Percentiles rank a stretch among this genome's conserved stretches.
Evolutionary conservation across 2,329 filamentous ascomycete genomes (phyloP).

Genomic region (Penicillium capsulatum): DNA sequence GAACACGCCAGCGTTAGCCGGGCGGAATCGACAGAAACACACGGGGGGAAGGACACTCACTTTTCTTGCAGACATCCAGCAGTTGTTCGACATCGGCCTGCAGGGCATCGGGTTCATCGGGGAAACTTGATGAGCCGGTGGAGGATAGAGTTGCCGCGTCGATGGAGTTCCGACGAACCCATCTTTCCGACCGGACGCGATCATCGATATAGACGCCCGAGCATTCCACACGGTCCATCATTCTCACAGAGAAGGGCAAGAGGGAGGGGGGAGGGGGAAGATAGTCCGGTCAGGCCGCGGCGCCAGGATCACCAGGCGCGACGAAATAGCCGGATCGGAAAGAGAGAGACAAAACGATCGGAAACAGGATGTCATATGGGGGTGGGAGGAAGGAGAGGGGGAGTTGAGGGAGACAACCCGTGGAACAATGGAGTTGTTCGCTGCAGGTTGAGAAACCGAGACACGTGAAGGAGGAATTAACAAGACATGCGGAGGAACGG

Average conservation of each 20-base stretch:
- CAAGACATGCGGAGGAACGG: background rate
- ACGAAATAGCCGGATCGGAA: constrained; percentile 7
- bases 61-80: constrained; percentile 51
- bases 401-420: constrained; percentile 5
- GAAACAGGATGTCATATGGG: constrained; percentile 1
- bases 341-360: constrained; percentile 1
- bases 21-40: too few relatives aligned
- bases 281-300: constrained; percentile 16
- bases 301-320: constrained; percentile 12
- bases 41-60: too few relatives aligned
- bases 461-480: constrained; percentile 12
- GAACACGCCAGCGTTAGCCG: constrained; percentile 16
- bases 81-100: constrained; percentile 48
- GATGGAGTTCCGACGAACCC: constrained; percentile 37
- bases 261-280: too few relatives aligned
- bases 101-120: constrained; percentile 44
- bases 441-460: constrained; percentile 23
- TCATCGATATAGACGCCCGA: constrained; percentile 47
- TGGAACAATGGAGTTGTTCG: constrained; percentile 34
- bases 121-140: constrained; percentile 25
- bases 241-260: constrained; percentile 24
- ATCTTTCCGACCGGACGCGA: constrained; percentile 43
- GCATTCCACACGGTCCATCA: constrained; percentile 44
- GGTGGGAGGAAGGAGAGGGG: background rate
- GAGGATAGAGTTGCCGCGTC: constrained; percentile 25